Evolutionary conservation across 169 alveolate species (phyloP).

Genomic region (Plasmodium knowlesi): DNA sequence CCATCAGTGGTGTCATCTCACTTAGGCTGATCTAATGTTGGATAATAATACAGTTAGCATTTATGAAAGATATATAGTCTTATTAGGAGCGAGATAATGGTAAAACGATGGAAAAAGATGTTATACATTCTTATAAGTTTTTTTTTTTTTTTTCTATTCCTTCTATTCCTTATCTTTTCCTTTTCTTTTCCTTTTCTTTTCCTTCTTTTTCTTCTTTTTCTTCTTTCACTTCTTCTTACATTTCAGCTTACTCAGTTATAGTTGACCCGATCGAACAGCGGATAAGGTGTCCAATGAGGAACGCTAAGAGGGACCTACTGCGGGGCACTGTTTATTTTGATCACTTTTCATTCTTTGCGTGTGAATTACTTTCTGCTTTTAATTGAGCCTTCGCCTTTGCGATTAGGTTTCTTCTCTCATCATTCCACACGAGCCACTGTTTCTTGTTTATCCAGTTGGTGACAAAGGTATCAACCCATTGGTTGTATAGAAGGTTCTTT

Average conservation of each 20-base stretch:
- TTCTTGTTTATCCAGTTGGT: constrained; percentile 17
- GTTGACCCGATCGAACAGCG: background rate
- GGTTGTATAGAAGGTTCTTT: background rate
- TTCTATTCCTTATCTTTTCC: no score
- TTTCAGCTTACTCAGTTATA: background rate
- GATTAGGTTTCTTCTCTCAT: background rate
- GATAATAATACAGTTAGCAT: background rate
- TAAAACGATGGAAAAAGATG: background rate
- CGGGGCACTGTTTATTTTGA: background rate
- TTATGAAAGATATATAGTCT: background rate
- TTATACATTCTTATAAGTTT: background rate
- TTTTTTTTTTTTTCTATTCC: no score
- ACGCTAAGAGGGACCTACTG: background rate
- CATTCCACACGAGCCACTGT: constrained; percentile 7
- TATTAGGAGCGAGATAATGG: background rate
- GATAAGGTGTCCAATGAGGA: background rate
- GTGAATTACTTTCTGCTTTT: background rate
- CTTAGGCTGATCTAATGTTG: background rate
- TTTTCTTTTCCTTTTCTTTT: no score
- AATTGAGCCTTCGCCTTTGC: background rate
- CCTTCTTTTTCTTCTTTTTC: background rate
- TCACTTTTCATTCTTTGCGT: background rate
- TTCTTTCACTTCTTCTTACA: background rate
- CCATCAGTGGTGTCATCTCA: background rate
- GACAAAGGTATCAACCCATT: background rate